Conservation (phyloP, 805 yeast species). For the Starmerella davenportii region DNA sequence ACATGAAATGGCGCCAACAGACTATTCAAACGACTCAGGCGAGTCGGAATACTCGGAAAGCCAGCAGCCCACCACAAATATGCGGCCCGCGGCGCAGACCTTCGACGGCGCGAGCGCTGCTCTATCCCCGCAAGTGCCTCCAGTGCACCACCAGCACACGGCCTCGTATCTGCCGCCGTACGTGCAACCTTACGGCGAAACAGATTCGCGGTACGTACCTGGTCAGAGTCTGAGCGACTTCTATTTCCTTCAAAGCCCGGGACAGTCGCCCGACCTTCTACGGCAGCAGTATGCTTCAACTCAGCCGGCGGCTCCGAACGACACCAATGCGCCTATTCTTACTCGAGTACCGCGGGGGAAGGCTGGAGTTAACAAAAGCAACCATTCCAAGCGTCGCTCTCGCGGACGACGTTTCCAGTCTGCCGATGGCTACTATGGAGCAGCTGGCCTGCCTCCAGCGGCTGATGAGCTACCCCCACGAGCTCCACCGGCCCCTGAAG, state of each 20-base stretch:
- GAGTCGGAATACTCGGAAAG: slow-evolving; percentile 1
- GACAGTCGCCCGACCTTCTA: slow-evolving; percentile 3
- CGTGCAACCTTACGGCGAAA: background rate
- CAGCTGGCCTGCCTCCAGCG: background rate
- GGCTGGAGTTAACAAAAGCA: background rate
- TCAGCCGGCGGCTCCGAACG: background rate
- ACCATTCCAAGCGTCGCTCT: background rate
- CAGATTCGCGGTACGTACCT: slow-evolving; percentile 2
- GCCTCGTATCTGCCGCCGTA: background rate
- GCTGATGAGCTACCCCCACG: no score
- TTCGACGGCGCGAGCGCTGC: background rate
- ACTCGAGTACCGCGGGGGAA: background rate
- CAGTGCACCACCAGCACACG: background rate
- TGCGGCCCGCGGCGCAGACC: background rate
- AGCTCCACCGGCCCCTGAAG: no score
- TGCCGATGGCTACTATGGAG: background rate
- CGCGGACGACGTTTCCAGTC: background rate
- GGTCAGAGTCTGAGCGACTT: slow-evolving; percentile 7
- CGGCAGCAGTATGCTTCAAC: background rate
- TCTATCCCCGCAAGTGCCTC: background rate
- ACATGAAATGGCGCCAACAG: slow-evolving; percentile 7
- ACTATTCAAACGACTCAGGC: background rate
- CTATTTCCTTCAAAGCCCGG: slow-evolving; percentile 9
- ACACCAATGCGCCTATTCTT: background rate
- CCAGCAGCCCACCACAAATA: background rate